A percentile compares a stretch with the other conserved stretches of the same genome.
phyloP scores from a whole-genome alignment of 1,284 basidiomycete genomes.

The Pisolithus thermaeus region DNA sequence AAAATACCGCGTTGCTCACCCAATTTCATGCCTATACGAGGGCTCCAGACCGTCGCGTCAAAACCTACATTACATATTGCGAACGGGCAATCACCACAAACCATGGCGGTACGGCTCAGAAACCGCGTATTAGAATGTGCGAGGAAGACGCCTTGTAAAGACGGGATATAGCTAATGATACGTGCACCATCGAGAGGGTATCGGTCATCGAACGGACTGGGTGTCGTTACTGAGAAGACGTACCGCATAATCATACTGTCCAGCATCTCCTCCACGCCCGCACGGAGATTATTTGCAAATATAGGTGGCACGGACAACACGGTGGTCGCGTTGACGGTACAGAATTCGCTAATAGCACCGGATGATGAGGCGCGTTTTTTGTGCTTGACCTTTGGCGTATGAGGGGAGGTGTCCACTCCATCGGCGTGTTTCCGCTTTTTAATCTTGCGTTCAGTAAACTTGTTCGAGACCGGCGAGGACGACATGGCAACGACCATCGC shows the following conservation, averaged over 20 bases:
- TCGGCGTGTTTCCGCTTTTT: constrained; percentile 54
- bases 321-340: constrained; percentile 60
- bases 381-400: constrained; percentile 21
- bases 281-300: constrained; percentile 64
- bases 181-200: constrained; percentile 3
- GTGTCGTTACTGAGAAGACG: constrained; percentile 23
- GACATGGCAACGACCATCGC: neutral
- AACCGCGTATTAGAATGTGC: constrained; percentile 80
- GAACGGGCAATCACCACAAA: constrained; percentile 87
- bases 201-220: too few relatives aligned
- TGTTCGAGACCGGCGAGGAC: constrained; percentile 1
- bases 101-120: constrained; percentile 58
- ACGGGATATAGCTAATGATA: constrained; percentile 74
- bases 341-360: constrained; percentile 51
- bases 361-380: constrained; percentile 24
- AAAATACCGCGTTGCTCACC: constrained; percentile 43
- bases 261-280: constrained; percentile 81
- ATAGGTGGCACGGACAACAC: constrained; percentile 78
- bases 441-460: constrained; percentile 13
- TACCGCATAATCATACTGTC: constrained; percentile 94
- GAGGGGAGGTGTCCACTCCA: constrained; percentile 16
- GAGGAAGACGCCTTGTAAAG: constrained; percentile 83
- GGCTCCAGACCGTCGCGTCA: constrained; percentile 87
- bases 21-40: constrained; percentile 79
- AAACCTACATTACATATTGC: constrained; percentile 74